Conservation (phyloP, 1,284 basidiomycete species). For the Bondarzewia mesenterica region DNA sequence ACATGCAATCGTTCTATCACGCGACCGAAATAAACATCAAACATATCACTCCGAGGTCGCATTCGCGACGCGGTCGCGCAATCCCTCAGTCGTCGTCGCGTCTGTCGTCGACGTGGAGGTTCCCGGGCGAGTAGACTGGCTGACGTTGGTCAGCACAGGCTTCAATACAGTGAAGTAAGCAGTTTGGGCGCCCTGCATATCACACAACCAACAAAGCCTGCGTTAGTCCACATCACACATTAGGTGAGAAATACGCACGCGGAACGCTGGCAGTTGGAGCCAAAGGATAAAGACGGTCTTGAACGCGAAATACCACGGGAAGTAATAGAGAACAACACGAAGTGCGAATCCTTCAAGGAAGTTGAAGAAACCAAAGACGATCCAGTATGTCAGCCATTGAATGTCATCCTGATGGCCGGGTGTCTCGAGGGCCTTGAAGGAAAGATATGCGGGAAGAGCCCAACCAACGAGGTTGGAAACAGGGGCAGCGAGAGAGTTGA, state of each 20-base stretch:
- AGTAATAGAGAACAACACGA: constrained; percentile 69
- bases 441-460: constrained; percentile 79
- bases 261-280: constrained; percentile 76
- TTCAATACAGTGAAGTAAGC: constrained; percentile 63
- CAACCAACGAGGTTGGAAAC: constrained; percentile 82
- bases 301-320: constrained; percentile 86
- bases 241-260: constrained; percentile 43
- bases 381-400: constrained; percentile 89
- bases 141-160: constrained; percentile 54
- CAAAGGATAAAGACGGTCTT: constrained; percentile 86
- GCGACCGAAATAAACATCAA: background rate
- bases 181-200: constrained; percentile 62
- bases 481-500: constrained; percentile 78
- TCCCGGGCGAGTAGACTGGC: constrained; percentile 20
- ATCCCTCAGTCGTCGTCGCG: constrained; percentile 27
- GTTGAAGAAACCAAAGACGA: constrained; percentile 82
- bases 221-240: constrained; percentile 1
- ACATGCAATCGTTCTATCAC: background rate
- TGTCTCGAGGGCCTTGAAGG: constrained; percentile 77
- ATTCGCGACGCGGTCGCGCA: constrained; percentile 37
- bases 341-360: constrained; percentile 75
- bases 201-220: constrained; percentile 2
- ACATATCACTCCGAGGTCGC: constrained; percentile 24
- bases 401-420: constrained; percentile 68
- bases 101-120: constrained; percentile 1